Evolutionary conservation across 2,329 filamentous ascomycete species (phyloP).

Genomic region (Bipolaris bicolor): DNA sequence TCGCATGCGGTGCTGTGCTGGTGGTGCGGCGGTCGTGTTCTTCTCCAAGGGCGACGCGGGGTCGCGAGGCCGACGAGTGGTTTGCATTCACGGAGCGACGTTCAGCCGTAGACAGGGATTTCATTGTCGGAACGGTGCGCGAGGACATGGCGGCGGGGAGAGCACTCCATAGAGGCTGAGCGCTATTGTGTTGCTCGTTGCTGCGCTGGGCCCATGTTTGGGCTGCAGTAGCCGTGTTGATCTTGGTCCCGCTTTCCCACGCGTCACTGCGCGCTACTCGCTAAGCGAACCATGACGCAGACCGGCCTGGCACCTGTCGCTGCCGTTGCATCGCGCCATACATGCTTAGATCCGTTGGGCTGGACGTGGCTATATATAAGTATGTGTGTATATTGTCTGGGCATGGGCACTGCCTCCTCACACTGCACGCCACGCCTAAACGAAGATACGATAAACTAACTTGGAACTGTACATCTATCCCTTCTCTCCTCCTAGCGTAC

Average conservation of each 20-base stretch:
- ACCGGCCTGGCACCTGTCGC: neutral
- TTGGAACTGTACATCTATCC: no score
- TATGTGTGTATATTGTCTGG: neutral
- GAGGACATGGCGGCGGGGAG: slow-evolving; percentile 39
- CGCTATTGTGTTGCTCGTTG: slow-evolving; percentile 26
- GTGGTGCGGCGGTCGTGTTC: slow-evolving; percentile 38
- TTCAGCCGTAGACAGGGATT: slow-evolving; percentile 40
- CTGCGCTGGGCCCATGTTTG: slow-evolving; percentile 23
- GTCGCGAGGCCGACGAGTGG: slow-evolving; percentile 42
- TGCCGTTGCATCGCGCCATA: no score
- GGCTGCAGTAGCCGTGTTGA: slow-evolving; percentile 29
- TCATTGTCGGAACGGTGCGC: slow-evolving; percentile 40
- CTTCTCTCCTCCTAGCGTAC: no score
- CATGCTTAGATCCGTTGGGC: no score
- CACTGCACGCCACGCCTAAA: neutral
- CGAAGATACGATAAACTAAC: no score
- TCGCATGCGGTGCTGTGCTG: slow-evolving; percentile 33
- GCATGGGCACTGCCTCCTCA: neutral
- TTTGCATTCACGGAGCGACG: slow-evolving; percentile 41
- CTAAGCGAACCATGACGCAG: slow-evolving; percentile 27
- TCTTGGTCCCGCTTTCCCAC: slow-evolving; percentile 23
- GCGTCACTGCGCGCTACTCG: slow-evolving; percentile 21
- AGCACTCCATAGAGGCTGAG: slow-evolving; percentile 36
- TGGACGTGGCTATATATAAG: no score
- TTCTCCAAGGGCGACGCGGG: slow-evolving; percentile 47